Conservation (phyloP, 2,329 filamentous ascomycete species). For the Cercospora beticola region DNA sequence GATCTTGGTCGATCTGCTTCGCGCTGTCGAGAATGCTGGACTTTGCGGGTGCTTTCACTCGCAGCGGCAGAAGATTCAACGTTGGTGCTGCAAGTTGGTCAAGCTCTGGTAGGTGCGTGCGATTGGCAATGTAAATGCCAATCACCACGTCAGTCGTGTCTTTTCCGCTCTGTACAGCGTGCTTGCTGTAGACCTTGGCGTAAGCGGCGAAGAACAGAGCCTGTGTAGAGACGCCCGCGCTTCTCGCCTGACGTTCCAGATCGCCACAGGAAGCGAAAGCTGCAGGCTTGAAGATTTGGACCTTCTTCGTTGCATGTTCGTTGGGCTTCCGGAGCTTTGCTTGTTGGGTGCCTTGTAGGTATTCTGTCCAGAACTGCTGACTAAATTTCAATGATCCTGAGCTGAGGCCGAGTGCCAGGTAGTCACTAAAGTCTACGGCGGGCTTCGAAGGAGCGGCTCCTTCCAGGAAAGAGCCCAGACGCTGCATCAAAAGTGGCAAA, state of each 20-base stretch:
- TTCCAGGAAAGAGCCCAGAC: slow-evolving; percentile 41
- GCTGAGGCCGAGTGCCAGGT: slow-evolving; percentile 41
- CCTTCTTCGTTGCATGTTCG: slow-evolving; percentile 26
- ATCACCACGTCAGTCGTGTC: slow-evolving; percentile 55
- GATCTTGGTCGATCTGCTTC: slow-evolving; percentile 63
- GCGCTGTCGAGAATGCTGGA: slow-evolving; percentile 54
- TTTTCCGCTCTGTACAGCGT: slow-evolving; percentile 24
- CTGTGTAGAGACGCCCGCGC: slow-evolving; percentile 65
- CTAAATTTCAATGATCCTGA: slow-evolving; percentile 25
- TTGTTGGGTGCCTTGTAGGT: slow-evolving; percentile 41
- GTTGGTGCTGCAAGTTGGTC: slow-evolving; percentile 64
- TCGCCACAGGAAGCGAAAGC: slow-evolving; percentile 45
- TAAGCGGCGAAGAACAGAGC: slow-evolving; percentile 73
- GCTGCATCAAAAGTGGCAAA: slow-evolving; percentile 61
- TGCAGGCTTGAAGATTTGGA: slow-evolving; percentile 51
- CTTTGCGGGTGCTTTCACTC: slow-evolving; percentile 46
- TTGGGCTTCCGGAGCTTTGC: slow-evolving; percentile 22
- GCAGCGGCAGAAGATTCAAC: slow-evolving; percentile 74
- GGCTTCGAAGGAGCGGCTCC: background rate
- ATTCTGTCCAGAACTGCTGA: slow-evolving; percentile 53
- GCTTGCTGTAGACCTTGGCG: slow-evolving; percentile 51
- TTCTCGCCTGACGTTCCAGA: slow-evolving; percentile 48
- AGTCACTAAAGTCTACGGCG: slow-evolving; percentile 41
- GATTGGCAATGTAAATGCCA: slow-evolving; percentile 82
- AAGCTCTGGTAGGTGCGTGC: slow-evolving; percentile 55